Percentiles rank a stretch among this genome's conserved stretches.
Evolutionary conservation across 179 eudicot species (phyloP).

Genomic region (Corrigiola litoralis): DNA sequence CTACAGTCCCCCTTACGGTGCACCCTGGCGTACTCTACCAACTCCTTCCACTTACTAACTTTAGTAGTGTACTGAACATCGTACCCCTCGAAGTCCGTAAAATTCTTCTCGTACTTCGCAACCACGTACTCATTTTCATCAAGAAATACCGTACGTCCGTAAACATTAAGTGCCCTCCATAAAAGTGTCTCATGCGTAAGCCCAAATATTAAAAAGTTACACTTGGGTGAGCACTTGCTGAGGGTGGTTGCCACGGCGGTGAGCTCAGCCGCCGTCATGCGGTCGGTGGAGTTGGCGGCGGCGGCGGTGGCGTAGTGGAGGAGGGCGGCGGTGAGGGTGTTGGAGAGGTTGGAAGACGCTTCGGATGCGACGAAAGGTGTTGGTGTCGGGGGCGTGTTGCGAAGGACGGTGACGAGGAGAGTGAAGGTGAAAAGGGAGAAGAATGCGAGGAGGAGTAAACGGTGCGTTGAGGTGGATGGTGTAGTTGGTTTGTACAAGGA

Average conservation of each 20-base stretch:
- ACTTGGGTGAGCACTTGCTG: constrained; percentile 29
- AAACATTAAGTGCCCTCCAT: constrained; percentile 57
- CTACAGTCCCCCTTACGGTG: constrained; percentile 39
- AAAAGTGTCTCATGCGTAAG: constrained; percentile 73
- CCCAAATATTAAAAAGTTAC: constrained; percentile 77
- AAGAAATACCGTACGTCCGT: constrained; percentile 62
- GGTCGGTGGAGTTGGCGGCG: constrained; percentile 31
- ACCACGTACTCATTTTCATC: constrained; percentile 54
- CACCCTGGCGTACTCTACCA: constrained; percentile 28
- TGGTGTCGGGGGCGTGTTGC: constrained; percentile 5
- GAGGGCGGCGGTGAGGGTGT: constrained; percentile 18
- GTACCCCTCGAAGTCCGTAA: constrained; percentile 61
- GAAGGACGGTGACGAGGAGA: constrained; percentile 40
- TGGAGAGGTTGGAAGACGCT: constrained; percentile 11
- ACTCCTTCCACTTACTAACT: constrained; percentile 26
- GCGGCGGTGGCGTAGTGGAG: constrained; percentile 36
- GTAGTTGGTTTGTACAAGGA: constrained; percentile 35
- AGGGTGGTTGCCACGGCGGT: constrained; percentile 37
- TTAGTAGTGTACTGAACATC: constrained; percentile 65
- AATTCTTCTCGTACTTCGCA: constrained; percentile 33
- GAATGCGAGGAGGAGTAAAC: constrained; percentile 39
- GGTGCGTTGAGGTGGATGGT: constrained; percentile 19
- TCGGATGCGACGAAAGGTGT: constrained; percentile 13
- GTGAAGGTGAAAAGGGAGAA: constrained; percentile 41
- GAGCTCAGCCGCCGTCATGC: constrained; percentile 48